phyloP scores from a whole-genome alignment of 2,329 filamentous ascomycete genomes.

The Pseudohalonectria lignicola region DNA sequence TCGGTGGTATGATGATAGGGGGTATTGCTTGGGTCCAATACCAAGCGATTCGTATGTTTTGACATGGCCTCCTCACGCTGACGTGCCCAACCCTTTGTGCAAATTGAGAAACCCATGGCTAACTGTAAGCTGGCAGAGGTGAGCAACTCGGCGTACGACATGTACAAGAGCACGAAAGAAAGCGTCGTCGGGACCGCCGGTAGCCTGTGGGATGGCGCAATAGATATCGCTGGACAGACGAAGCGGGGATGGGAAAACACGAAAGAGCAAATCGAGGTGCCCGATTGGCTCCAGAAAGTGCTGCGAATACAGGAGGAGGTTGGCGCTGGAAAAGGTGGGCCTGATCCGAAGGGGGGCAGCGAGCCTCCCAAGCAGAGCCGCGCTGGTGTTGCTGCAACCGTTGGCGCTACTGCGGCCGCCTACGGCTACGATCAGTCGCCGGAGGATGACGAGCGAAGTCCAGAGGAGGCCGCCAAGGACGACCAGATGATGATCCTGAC shows the following conservation, averaged over 20 bases:
- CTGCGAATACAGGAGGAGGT: conserved; percentile 51
- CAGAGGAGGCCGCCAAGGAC: conserved; percentile 63
- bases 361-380: conserved; percentile 49
- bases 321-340: conserved; percentile 34
- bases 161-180: conserved; percentile 65
- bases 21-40: conserved; percentile 91
- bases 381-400: conserved; percentile 43
- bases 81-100: not conserved
- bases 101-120: too few relatives aligned
- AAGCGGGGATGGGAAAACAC: conserved; percentile 72
- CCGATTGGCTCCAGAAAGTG: conserved; percentile 71
- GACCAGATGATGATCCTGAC: conserved; percentile 99
- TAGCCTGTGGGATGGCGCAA: conserved; percentile 59
- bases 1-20: conserved; percentile 79
- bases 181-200: conserved; percentile 59
- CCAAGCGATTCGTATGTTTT: conserved; percentile 76
- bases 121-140: too few relatives aligned
- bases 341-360: conserved; percentile 34
- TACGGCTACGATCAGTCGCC: conserved; percentile 65
- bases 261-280: conserved; percentile 60
- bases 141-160: conserved; percentile 64
- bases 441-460: conserved; percentile 51
- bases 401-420: conserved; percentile 62
- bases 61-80: too few relatives aligned
- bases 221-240: conserved; percentile 69